These are phyloP conservation scores for Thalia dealbata DNA, from an alignment of 176 grass and related monocot species.

Conservation along the genomic window DNA sequence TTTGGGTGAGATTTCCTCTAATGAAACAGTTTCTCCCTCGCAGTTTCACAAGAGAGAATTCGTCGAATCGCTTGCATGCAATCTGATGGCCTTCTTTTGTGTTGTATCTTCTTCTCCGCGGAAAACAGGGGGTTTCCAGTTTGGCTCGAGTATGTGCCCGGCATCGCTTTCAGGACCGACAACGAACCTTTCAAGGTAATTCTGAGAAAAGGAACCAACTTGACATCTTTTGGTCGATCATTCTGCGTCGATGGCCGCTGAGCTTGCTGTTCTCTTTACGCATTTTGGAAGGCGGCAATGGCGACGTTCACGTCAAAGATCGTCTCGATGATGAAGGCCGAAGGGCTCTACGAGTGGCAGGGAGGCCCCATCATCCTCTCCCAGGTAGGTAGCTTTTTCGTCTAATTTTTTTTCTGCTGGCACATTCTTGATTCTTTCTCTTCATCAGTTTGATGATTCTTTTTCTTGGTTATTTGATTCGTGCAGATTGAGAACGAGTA, in stretches of 20 bases:
- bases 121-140: constrained; percentile 76
- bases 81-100: background rate
- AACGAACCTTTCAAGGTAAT: constrained; percentile 89
- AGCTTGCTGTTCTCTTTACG: background rate
- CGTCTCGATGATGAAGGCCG: constrained; percentile 76
- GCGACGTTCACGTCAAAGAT: constrained; percentile 70
- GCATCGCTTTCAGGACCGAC: constrained; percentile 79
- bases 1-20: too few relatives aligned
- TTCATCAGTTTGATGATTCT: too few relatives aligned
- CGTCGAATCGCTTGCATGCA: background rate
- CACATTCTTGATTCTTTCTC: too few relatives aligned
- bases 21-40: background rate
- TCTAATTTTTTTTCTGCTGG: too few relatives aligned
- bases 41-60: background rate
- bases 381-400: constrained; percentile 32
- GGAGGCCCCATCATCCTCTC: constrained; percentile 87
- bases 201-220: background rate
- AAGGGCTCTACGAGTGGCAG: constrained; percentile 62
- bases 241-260: background rate
- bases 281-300: constrained; percentile 40
- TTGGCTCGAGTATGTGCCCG: constrained; percentile 90
- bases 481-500: constrained; percentile 86
- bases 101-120: background rate
- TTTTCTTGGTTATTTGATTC: background rate
- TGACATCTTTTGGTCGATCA: too few relatives aligned